These are phyloP conservation scores for Colletotrichum sp. DNA, from an alignment of 2,329 filamentous ascomycete species.

Conservation along the genomic window DNA sequence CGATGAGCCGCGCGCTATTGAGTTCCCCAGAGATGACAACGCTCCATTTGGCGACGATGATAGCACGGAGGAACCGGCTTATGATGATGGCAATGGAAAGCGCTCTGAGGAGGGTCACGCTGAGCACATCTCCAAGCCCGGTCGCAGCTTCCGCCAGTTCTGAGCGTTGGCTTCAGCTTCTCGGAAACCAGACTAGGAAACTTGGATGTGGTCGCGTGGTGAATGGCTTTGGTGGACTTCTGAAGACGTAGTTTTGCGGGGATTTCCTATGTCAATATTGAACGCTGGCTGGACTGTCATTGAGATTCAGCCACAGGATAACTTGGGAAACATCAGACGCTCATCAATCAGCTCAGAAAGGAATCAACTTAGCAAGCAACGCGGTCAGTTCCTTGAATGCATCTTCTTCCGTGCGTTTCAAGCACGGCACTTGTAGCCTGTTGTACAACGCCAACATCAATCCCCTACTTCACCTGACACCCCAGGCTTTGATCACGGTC, in stretches of 20 bases:
- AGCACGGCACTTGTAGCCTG: too few species aligned
- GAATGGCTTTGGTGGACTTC: neutral
- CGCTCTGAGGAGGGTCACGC: neutral
- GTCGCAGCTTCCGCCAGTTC: neutral
- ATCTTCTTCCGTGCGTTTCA: accelerated
- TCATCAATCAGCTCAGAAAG: accelerated
- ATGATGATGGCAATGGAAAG: neutral
- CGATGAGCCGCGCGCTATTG: neutral
- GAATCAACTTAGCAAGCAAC: accelerated
- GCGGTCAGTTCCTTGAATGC: neutral
- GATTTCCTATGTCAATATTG: neutral
- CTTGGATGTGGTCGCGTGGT: accelerated
- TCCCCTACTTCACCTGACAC: accelerated
- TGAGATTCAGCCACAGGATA: neutral
- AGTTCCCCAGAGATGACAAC: neutral
- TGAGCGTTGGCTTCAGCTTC: neutral
- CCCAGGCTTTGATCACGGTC: accelerated
- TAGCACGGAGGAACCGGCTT: accelerated
- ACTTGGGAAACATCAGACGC: accelerated
- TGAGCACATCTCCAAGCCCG: neutral
- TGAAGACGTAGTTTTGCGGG: neutral
- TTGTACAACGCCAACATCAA: accelerated
- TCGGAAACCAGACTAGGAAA: accelerated
- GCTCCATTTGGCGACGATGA: neutral
- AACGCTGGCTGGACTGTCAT: neutral